A percentile compares a stretch with the other conserved stretches of the same genome.
These are phyloP conservation scores for Penicillium sp. DNA, from an alignment of 2,329 filamentous ascomycete genomes.

Conservation along the genomic window DNA sequence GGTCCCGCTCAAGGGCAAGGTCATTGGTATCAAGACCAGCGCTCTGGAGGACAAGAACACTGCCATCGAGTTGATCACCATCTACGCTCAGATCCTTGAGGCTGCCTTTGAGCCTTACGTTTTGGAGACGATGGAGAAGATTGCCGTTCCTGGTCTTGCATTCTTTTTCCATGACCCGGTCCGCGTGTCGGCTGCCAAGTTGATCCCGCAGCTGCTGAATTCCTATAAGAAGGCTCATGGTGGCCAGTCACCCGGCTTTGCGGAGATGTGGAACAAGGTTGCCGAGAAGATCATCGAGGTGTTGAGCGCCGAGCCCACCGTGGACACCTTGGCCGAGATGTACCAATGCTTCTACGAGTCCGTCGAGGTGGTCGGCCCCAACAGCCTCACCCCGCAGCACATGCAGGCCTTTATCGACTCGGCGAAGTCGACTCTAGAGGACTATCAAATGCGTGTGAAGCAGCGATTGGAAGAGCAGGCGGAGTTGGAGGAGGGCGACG, in stretches of 20 bases:
- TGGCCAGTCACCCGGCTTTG: slow-evolving; percentile 69
- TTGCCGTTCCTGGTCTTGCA: slow-evolving; percentile 83
- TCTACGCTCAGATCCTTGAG: slow-evolving; percentile 95
- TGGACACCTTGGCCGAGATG: slow-evolving; percentile 96
- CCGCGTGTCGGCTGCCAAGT: slow-evolving; percentile 87
- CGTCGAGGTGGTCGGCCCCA: slow-evolving; percentile 84
- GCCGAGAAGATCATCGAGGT: slow-evolving; percentile 91
- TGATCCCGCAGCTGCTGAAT: slow-evolving; percentile 86
- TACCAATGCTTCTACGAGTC: slow-evolving; percentile 99
- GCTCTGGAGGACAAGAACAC: slow-evolving; percentile 98
- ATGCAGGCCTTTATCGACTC: slow-evolving; percentile 85
- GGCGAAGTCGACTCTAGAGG: slow-evolving; percentile 77
- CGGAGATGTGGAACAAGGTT: slow-evolving; percentile 76
- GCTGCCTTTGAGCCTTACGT: slow-evolving; percentile 88
- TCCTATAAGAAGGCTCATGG: slow-evolving; percentile 92
- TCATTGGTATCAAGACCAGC: slow-evolving; percentile 96
- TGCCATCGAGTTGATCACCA: slow-evolving; percentile 96
- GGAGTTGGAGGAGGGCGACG: slow-evolving; percentile 81
- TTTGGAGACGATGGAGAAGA: slow-evolving; percentile 89
- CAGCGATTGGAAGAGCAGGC: slow-evolving; percentile 78
- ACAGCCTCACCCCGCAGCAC: slow-evolving; percentile 69
- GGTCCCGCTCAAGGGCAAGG: slow-evolving; percentile 92
- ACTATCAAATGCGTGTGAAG: slow-evolving; percentile 83
- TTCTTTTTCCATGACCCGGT: slow-evolving; percentile 99
- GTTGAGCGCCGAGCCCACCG: slow-evolving; percentile 84